Evolutionary conservation across 2,329 filamentous ascomycete genomes (phyloP), one percentile per base, ranked within the genome.

Genomic region (Tolypocladium capitatum): DNA sequence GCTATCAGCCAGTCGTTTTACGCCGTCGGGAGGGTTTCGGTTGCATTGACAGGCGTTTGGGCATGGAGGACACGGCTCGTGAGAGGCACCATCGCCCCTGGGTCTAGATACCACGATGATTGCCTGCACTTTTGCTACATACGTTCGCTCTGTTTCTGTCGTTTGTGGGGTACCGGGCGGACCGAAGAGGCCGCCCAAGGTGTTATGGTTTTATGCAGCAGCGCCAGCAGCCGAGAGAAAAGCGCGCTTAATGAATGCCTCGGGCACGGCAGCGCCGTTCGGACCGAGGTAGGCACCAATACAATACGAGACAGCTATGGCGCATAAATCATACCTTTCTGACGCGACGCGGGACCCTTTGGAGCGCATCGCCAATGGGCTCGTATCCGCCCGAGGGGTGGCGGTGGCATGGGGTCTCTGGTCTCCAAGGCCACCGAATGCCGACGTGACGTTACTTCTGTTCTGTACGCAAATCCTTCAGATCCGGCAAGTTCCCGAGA

Each of bases 211-310:
- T 11, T 32, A 47, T 47, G 28, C 21, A 45, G 32, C 31, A 11
- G 38, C 24, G 30, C 38, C 13, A 44, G 30, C 24, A 46, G 21
- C 34, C 8, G 11, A 13, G 40, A 33, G 38, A 55, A 58, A 55
- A 53, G 51, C 51, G 56, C 55, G 56, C 46, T 56, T 55, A 57
- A 59, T 56, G 46, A 57, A 57, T 24, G 13, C 27, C 24, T 47
- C 40, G 31, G 47, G 28, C 9, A 31, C 32, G 44, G 47, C 47
- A 27, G 47, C 30, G 47, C 43, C 43, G 38, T 33, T 49, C 38
- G 32, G 32, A 13, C 27, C 3, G 47, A 43, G 24, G 38, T 44
- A 47, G 42, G 46, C 34, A 51, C 42, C 34, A 47, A 49, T 47
- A 45, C 45, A 30, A 45, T 32, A 31, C 43, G 27, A 2, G 27